phyloP scores from a whole-genome alignment of 2,329 filamentous ascomycete genomes.

The Cyphellophora attinorum region DNA sequence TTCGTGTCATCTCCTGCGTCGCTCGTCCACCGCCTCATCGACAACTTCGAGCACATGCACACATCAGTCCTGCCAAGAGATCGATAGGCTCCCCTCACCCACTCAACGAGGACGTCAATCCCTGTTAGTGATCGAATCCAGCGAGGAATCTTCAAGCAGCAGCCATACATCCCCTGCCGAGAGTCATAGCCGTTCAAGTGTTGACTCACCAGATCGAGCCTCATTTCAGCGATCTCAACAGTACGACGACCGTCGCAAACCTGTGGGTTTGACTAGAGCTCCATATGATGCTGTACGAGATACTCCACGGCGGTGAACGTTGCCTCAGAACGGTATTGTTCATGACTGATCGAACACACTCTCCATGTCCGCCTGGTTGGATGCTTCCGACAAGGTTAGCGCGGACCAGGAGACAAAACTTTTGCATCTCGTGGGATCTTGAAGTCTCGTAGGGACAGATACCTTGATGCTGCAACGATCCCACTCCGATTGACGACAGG shows the following conservation, averaged over 20 bases:
- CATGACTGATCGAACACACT: too few species aligned
- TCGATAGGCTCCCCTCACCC: too few species aligned
- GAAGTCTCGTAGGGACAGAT: too few species aligned
- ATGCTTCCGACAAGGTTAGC: background rate
- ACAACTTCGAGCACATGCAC: background rate
- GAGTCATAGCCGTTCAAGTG: background rate
- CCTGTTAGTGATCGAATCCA: background rate
- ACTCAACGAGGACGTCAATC: background rate
- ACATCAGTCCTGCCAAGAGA: too few species aligned
- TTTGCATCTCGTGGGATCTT: too few species aligned
- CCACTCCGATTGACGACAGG: too few species aligned
- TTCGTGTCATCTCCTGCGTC: background rate
- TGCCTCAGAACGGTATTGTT: too few species aligned
- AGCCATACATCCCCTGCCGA: background rate
- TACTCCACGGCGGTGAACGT: background rate
- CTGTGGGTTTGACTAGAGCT: too few species aligned
- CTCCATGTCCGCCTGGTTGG: background rate
- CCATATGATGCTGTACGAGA: too few species aligned
- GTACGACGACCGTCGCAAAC: background rate
- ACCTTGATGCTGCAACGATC: too few species aligned
- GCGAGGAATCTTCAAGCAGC: background rate
- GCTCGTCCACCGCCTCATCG: background rate
- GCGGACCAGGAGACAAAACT: too few species aligned
- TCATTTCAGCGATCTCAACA: background rate
- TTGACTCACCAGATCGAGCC: background rate